Evolutionary conservation across 192 early-diverging fungal genomes (phyloP).

Genomic region (Ramicandelaber brevisporus): DNA sequence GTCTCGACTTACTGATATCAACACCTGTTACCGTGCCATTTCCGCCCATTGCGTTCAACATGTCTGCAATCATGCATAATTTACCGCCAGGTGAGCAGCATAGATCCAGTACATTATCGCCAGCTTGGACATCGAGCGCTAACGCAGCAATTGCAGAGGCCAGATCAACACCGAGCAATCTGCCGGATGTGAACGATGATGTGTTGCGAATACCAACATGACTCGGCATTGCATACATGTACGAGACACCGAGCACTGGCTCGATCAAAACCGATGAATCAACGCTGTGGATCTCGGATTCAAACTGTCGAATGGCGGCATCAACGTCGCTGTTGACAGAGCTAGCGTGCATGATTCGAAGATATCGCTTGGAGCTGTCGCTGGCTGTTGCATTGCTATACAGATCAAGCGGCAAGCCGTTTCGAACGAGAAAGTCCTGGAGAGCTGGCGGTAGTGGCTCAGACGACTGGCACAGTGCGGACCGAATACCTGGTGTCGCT

Average conservation of each 20-base stretch:
- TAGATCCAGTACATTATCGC: slow-evolving; percentile 74
- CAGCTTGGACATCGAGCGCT: slow-evolving; percentile 37
- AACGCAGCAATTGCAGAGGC: slow-evolving; percentile 64
- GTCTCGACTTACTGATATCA: slow-evolving; percentile 46
- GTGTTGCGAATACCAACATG: not conserved
- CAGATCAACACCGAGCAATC: slow-evolving; percentile 53
- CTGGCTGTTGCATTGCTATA: no score
- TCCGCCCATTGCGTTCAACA: slow-evolving; percentile 21
- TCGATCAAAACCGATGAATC: not conserved
- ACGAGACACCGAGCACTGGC: not conserved
- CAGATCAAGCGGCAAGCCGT: no score
- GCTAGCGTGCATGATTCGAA: no score
- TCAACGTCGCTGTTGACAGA: no score
- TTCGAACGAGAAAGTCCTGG: no score
- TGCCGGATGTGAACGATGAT: slow-evolving; percentile 1
- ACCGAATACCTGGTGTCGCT: no score
- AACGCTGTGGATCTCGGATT: not conserved
- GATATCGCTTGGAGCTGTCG: no score
- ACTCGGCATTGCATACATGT: slow-evolving; percentile 1
- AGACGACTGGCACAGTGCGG: no score
- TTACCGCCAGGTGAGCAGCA: slow-evolving; percentile 81
- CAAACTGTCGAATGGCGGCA: not conserved
- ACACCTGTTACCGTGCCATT: slow-evolving; percentile 84
- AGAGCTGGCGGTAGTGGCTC: no score
- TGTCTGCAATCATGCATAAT: slow-evolving; percentile 51